These are phyloP conservation scores for Chlorella variabilis DNA, from an alignment of 163 green algal genomes.

Conservation along the genomic window DNA sequence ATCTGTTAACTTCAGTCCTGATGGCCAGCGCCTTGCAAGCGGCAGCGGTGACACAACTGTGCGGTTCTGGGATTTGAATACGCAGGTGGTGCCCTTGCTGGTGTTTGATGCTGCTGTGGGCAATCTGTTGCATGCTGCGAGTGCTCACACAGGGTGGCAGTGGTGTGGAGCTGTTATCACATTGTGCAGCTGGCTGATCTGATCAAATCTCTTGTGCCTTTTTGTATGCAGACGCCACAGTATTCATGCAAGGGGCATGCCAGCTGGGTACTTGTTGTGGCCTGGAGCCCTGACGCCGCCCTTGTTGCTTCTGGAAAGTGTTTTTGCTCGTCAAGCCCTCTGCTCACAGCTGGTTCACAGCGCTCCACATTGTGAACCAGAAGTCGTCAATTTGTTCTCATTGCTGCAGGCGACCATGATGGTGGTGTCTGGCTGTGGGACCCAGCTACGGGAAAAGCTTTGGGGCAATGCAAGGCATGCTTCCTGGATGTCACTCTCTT, in stretches of 20 bases:
- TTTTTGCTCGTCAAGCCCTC: background rate
- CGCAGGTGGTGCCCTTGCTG: slow-evolving; percentile 62
- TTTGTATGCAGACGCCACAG: slow-evolving; percentile 23
- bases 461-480: slow-evolving; percentile 70
- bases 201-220: background rate
- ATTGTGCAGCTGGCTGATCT: background rate
- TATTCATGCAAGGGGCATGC: slow-evolving; percentile 76
- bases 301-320: slow-evolving; percentile 66
- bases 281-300: slow-evolving; percentile 75
- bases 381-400: background rate
- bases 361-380: background rate
- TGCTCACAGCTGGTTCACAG: background rate
- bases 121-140: no score
- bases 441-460: slow-evolving; percentile 60
- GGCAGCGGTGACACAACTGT: slow-evolving; percentile 92
- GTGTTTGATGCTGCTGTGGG: background rate
- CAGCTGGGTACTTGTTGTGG: slow-evolving; percentile 92
- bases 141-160: no score
- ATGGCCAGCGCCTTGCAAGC: slow-evolving; percentile 89
- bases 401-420: slow-evolving; percentile 81
- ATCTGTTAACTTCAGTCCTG: slow-evolving; percentile 88
- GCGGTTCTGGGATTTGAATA: slow-evolving; percentile 93
- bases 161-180: background rate
- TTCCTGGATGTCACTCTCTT: background rate
- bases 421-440: slow-evolving; percentile 92